Base-by-base conservation (phyloP, 2,329 filamentous ascomycete genomes). In the Diaporthe australafricana region DNA sequence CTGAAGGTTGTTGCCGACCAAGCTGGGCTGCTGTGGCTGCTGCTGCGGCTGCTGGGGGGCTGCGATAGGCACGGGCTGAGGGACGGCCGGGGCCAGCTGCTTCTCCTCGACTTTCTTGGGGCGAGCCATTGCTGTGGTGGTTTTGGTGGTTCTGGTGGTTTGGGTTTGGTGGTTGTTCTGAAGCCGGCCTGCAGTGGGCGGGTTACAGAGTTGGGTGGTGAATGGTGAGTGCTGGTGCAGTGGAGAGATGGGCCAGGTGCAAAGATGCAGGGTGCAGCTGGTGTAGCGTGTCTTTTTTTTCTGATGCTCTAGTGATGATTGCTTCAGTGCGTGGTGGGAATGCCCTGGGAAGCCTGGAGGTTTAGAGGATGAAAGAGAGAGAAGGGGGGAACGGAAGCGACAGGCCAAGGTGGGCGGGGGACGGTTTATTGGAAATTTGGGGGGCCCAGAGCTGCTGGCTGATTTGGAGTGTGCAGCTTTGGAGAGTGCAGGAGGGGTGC, bases 81-180 rank as follows among this genome's bases (percentile, higher is more conserved):
- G 67, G 63, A 63, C 48, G 25, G 69, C 63, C 45, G 69, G 69
- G 30, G 68, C 69, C 69, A 71, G 63, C 69, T 72, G 71, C 71
- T 73, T 71, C 69, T 71, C 69, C 69, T 73, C 77, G 14, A 82
- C 82, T 9, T 84, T 84, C 79, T 83, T 84, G 53, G 80, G 77
- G 70, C 81, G 81, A 71, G 82, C 79, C 83, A 84, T 84, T 76
- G 74, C 12, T 35, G 38, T 60, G 52, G 42, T 69, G 42, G 42
- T 60, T 48, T 38, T 69, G 35, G 63, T 55, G 57, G 57, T 63
- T 63, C 32, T 63, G 60, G 63, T 22, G 17, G 50, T 52, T 25
- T 67, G 17, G 65, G 38, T 40, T 40, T 40, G 38, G 38, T 17
- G 20, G 38, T 45, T 42, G 17, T n/a, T 30, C 56, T 45, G 56